Conservation (phyloP, 2,329 filamentous ascomycete species). For the Pseudodiploospora longispora region DNA sequence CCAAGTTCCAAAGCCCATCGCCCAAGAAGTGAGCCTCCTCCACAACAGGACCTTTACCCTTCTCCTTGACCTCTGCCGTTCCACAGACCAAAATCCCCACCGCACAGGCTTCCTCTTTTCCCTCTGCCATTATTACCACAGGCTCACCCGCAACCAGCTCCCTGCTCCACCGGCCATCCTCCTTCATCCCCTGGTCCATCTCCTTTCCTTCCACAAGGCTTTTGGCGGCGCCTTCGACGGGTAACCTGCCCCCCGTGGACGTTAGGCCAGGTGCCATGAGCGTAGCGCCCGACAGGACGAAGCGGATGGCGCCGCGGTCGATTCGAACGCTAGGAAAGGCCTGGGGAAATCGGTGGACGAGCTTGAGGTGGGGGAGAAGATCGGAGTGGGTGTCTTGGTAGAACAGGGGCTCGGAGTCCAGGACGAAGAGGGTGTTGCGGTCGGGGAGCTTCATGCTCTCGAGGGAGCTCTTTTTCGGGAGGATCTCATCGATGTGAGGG, state of each 20-base stretch:
- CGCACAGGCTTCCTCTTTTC: conserved; percentile 84
- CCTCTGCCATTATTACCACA: conserved; percentile 85
- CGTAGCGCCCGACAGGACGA: conserved; percentile 86
- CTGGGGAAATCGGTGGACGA: conserved; percentile 83
- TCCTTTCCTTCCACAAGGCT: conserved; percentile 32
- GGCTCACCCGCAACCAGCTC: conserved; percentile 75
- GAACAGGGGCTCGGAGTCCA: conserved; percentile 74
- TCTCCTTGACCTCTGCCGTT: conserved; percentile 86
- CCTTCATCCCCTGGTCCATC: conserved; percentile 34
- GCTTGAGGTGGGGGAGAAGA: conserved; percentile 77
- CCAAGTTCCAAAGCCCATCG: conserved; percentile 82
- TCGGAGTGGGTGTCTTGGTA: conserved; percentile 73
- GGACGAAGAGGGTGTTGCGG: conserved; percentile 78
- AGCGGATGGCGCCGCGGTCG: conserved; percentile 92
- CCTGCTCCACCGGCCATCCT: conserved; percentile 48
- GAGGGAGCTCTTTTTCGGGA: conserved; percentile 90
- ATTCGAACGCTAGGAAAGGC: conserved; percentile 81
- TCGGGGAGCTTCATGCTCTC: conserved; percentile 91
- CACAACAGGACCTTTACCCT: conserved; percentile 89
- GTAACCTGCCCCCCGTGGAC: conserved; percentile 70
- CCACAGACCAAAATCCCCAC: conserved; percentile 77
- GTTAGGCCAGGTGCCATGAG: conserved; percentile 96
- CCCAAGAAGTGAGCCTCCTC: conserved; percentile 91
- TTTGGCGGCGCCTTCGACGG: conserved; percentile 37
- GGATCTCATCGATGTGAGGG: conserved; percentile 83